phyloP scores from a whole-genome alignment of 2,329 filamentous ascomycete species.

The Coniochaeta ligniaria region DNA sequence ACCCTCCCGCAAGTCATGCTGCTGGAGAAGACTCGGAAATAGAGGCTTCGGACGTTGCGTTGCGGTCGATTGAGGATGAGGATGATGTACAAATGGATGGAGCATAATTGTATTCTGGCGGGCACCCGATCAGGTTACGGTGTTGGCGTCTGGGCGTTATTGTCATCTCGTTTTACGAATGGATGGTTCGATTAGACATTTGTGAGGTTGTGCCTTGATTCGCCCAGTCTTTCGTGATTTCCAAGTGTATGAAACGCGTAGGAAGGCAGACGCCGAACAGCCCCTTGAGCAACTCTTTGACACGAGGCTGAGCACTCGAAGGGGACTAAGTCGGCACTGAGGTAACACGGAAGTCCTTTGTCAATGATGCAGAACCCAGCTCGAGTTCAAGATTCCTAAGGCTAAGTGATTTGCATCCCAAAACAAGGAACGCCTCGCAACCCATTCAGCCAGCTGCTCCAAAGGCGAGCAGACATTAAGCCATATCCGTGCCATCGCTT shows the following conservation, averaged over 20 bases:
- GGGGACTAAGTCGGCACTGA: background rate
- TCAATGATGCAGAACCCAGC: background rate
- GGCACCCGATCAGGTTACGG: background rate
- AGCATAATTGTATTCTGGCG: background rate
- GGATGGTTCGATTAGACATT: background rate
- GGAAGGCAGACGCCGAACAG: background rate
- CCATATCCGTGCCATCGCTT: background rate
- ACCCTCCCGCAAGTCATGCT: background rate
- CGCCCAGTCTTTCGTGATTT: background rate
- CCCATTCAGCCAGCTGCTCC: background rate
- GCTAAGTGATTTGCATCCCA: background rate
- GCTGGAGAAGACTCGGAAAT: background rate
- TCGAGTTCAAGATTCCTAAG: background rate
- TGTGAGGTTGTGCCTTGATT: background rate
- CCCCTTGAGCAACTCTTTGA: background rate
- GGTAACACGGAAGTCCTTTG: background rate
- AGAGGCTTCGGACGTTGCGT: background rate
- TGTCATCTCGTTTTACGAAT: background rate
- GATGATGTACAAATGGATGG: background rate
- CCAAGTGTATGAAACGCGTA: background rate
- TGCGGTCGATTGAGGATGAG: background rate
- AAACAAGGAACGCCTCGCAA: constrained; percentile 2
- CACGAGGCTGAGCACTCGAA: background rate
- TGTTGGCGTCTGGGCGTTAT: background rate
- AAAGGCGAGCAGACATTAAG: background rate